Percentiles rank a stretch among this genome's conserved stretches.
phyloP scores from a whole-genome alignment of 345 rosid species.

The Pugionium dolabratum region DNA sequence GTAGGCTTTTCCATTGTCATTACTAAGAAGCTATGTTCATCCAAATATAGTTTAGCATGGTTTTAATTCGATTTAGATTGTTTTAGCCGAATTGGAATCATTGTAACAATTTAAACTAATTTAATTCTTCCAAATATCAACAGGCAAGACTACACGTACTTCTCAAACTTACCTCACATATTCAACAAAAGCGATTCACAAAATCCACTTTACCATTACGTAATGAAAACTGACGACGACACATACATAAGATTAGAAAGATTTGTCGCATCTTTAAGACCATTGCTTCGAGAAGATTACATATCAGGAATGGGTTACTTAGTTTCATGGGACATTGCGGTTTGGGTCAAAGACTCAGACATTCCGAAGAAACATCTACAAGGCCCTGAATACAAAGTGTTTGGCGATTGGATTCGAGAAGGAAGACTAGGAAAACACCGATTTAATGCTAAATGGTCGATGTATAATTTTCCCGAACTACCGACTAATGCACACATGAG shows the following conservation, averaged over 20 bases:
- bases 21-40: too few relatives aligned
- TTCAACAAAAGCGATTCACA: conserved; percentile 40
- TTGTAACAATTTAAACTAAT: conserved; percentile 15
- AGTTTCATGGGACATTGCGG: conserved; percentile 82
- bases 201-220: conserved; percentile 80
- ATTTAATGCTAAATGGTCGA: conserved; percentile 81
- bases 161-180: conserved; percentile 72
- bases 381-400: conserved; percentile 77
- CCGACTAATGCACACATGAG: conserved; percentile 68
- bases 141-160: conserved; percentile 75
- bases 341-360: conserved; percentile 76
- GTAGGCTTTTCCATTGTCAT: not conserved
- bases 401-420: conserved; percentile 73
- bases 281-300: conserved; percentile 78
- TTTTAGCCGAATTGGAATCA: not conserved
- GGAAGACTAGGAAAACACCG: conserved; percentile 66
- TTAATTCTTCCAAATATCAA: not conserved
- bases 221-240: conserved; percentile 84
- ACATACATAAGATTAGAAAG: conserved; percentile 57
- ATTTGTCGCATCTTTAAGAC: conserved; percentile 58
- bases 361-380: conserved; percentile 64
- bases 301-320: conserved; percentile 94
- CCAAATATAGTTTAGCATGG: not conserved
- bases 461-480: conserved; percentile 75
- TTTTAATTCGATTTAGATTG: not conserved